Conservation (phyloP, 148 eudicot genomes). For the Vaccinium darrowii region DNA sequence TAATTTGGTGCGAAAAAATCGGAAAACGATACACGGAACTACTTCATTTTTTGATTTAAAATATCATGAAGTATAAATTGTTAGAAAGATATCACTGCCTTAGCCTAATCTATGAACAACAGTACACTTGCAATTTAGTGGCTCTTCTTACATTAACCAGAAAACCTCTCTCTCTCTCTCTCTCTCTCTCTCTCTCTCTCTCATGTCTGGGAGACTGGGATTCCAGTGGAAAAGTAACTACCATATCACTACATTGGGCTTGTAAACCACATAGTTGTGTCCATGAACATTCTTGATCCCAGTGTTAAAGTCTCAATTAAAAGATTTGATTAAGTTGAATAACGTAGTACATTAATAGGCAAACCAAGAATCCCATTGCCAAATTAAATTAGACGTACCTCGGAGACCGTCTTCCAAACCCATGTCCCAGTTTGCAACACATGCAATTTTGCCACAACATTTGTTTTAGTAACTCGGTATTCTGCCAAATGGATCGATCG, state of each 20-base stretch:
- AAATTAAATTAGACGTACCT: not conserved
- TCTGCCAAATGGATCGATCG: too few relatives aligned
- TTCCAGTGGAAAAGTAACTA: constrained; percentile 21
- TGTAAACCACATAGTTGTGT: constrained; percentile 11
- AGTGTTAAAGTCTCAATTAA: constrained; percentile 22
- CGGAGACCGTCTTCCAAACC: constrained; percentile 7
- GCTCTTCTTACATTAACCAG: not conserved
- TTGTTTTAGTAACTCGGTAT: too few relatives aligned
- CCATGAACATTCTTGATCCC: constrained; percentile 36
- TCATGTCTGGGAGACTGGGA: constrained; percentile 11
- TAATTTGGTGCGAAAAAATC: too few relatives aligned
- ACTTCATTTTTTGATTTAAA: too few relatives aligned
- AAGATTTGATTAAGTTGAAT: not conserved
- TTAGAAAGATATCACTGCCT: not conserved
- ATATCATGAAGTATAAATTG: not conserved
- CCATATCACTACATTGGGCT: constrained; percentile 25
- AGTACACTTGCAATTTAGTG: not conserved
- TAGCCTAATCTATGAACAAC: too few relatives aligned
- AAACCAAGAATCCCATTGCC: not conserved
- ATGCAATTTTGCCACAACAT: too few relatives aligned
- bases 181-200: not conserved
- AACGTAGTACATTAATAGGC: not conserved
- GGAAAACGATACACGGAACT: too few relatives aligned
- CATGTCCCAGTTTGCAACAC: not conserved
- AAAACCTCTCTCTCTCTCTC: not conserved